Percentiles rank a stretch among this genome's conserved stretches.
phyloP scores from a whole-genome alignment of 345 rosid genomes.

The Punica granatum region DNA sequence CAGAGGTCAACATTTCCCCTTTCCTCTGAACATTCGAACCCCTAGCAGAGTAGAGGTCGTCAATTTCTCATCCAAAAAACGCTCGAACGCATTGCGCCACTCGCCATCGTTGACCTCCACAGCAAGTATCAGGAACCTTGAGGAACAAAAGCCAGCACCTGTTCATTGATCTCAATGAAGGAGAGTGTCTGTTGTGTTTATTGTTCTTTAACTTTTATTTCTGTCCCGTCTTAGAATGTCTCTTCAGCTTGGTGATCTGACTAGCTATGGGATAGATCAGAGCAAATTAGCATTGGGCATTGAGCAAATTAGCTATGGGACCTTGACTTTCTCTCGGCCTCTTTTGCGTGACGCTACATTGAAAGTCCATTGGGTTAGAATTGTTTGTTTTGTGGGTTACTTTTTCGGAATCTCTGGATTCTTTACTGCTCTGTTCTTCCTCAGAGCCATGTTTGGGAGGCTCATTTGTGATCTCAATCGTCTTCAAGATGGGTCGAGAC shows the following conservation, averaged over 20 bases:
- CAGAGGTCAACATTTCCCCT: too few relatives aligned
- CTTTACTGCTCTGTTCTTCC: neutral
- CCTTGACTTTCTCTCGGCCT: too few relatives aligned
- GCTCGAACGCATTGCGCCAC: too few relatives aligned
- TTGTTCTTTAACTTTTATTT: neutral
- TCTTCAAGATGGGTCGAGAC: neutral
- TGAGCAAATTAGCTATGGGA: too few relatives aligned
- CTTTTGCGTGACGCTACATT: too few relatives aligned
- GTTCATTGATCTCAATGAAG: neutral
- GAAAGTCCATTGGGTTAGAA: too few relatives aligned
- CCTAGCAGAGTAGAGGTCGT: too few relatives aligned
- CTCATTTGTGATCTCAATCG: neutral
- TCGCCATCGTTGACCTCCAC: too few relatives aligned
- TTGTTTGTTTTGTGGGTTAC: neutral
- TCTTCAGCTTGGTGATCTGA: neutral
- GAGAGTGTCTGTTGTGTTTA: neutral
- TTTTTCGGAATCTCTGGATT: neutral
- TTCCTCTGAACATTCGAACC: too few relatives aligned
- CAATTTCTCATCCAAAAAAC: too few relatives aligned
- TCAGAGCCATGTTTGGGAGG: neutral
- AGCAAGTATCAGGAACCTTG: slow-evolving; percentile 20
- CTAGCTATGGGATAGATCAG: neutral
- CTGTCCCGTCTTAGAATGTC: neutral
- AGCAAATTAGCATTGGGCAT: neutral
- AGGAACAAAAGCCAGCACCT: neutral